phyloP scores from a whole-genome alignment of 805 yeast genomes.

The Myxozyma sirexii region DNA sequence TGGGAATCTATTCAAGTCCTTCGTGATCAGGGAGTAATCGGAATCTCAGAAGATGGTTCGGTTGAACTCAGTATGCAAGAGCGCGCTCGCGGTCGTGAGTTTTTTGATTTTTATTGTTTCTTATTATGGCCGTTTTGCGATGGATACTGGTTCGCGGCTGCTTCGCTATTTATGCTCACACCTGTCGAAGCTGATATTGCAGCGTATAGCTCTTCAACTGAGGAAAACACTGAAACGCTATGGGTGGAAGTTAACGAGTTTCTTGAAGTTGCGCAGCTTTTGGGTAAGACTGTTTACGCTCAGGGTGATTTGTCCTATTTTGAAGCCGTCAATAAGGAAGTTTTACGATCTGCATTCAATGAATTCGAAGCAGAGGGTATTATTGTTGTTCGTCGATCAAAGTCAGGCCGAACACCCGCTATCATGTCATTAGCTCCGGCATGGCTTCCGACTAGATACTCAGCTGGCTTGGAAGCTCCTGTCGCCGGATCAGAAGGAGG shows the following conservation, averaged over 20 bases:
- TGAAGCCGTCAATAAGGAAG: conserved; percentile 48
- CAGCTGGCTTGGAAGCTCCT: neutral
- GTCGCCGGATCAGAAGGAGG: neutral
- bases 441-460: conserved; percentile 35
- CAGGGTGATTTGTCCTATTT: conserved; percentile 48
- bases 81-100: conserved; percentile 38
- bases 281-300: conserved; percentile 49
- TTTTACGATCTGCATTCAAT: conserved; percentile 44
- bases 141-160: conserved; percentile 48
- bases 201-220: conserved; percentile 1
- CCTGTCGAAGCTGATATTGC: conserved; percentile 34
- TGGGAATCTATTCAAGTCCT: conserved; percentile 40
- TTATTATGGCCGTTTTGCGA: conserved; percentile 50
- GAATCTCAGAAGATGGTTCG: conserved; percentile 31
- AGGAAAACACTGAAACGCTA: conserved; percentile 28
- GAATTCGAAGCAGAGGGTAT: conserved; percentile 44
- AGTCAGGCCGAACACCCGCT: conserved; percentile 31
- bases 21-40: conserved; percentile 40
- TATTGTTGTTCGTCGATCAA: conserved; percentile 35
- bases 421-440: conserved; percentile 36
- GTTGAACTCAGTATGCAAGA: conserved; percentile 34
- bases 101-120: conserved; percentile 48
- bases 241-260: conserved; percentile 43
- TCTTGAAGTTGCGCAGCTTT: conserved; percentile 42
- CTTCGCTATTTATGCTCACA: conserved; percentile 43